Evolutionary conservation across 805 yeast species (phyloP).

Genomic region (Cyberlindnera petersonii): DNA sequence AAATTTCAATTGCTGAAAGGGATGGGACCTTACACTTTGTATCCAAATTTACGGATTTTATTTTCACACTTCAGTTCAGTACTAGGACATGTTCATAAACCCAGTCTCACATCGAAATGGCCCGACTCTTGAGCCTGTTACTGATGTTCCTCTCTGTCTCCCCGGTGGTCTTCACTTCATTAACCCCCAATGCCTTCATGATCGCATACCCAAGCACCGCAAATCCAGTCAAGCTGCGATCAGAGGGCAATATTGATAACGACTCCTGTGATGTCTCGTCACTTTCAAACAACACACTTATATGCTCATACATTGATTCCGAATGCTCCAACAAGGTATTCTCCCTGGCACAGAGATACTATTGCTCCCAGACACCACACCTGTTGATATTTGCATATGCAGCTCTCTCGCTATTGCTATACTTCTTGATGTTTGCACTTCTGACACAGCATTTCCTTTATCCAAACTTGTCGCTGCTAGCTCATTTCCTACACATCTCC

Average conservation of each 20-base stretch:
- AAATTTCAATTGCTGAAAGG: no score
- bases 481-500: conserved; percentile 57
- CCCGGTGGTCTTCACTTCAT: not conserved
- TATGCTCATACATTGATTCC: not conserved
- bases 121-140: no score
- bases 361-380: conserved; percentile 6
- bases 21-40: no score
- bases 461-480: conserved; percentile 68
- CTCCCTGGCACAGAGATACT: conserved; percentile 1
- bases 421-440: conserved; percentile 49
- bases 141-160: no score
- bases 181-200: no score
- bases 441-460: conserved; percentile 81
- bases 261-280: not conserved
- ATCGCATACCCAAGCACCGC: no score
- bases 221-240: no score
- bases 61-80: no score
- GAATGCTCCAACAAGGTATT: not conserved
- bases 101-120: no score
- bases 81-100: no score
- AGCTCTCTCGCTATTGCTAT: conserved; percentile 42
- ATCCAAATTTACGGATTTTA: no score
- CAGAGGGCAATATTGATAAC: no score
- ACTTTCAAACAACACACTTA: not conserved
- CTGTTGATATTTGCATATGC: not conserved